phyloP scores from a whole-genome alignment of 306 rosid genomes.

The Quillaja saponaria region DNA sequence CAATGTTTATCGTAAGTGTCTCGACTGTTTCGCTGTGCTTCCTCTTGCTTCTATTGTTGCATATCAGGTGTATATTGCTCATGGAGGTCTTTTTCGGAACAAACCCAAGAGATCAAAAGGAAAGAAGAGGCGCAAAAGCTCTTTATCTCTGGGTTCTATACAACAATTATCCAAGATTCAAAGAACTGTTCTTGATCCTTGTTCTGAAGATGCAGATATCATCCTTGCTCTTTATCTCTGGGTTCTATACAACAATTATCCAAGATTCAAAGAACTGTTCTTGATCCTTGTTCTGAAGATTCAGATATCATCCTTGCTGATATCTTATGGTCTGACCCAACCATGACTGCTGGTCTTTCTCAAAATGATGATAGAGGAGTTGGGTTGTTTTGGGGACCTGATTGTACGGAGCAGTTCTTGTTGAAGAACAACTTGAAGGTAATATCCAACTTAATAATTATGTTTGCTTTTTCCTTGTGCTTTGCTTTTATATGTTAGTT shows the following conservation, averaged over 20 bases:
- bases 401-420: slow-evolving; percentile 51
- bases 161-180: slow-evolving; percentile 42
- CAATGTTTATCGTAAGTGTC: slow-evolving; percentile 49
- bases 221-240: slow-evolving; percentile 42
- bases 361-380: slow-evolving; percentile 49
- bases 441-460: neutral
- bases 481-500: neutral
- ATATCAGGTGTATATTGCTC: slow-evolving; percentile 44
- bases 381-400: slow-evolving; percentile 54
- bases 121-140: slow-evolving; percentile 38
- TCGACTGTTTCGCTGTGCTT: slow-evolving; percentile 50
- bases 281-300: slow-evolving; percentile 58
- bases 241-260: slow-evolving; percentile 43
- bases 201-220: slow-evolving; percentile 48
- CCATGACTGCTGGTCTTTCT: slow-evolving; percentile 44
- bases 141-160: slow-evolving; percentile 37
- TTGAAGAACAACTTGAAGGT: slow-evolving; percentile 41
- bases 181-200: slow-evolving; percentile 55
- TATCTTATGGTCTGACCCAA: slow-evolving; percentile 55
- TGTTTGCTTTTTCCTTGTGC: too few species aligned
- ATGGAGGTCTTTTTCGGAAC: slow-evolving; percentile 51
- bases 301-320: slow-evolving; percentile 50
- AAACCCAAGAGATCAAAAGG: slow-evolving; percentile 39
- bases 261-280: slow-evolving; percentile 45
- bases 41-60: slow-evolving; percentile 48